Base-by-base conservation (phyloP, 208 protist genomes). In the Acanthamoeba lenticulata region DNA sequence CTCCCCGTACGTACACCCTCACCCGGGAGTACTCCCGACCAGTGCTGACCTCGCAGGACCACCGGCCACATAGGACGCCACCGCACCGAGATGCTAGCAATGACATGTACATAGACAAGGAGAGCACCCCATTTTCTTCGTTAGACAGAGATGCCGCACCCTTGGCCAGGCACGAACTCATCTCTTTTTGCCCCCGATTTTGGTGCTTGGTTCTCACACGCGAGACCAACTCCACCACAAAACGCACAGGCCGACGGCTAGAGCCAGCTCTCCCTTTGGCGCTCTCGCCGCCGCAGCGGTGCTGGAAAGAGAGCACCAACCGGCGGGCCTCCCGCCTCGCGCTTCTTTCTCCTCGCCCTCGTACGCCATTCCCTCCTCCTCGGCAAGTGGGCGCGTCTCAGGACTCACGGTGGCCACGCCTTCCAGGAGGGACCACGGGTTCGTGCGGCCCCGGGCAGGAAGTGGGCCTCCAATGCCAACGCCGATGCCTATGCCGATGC, bases 91-190 rank as follows among this genome's bases (percentile, higher is more conserved):
- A 79, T 17, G 36, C 13, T 19, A 79, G 44, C 67, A 79, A 79
- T 17, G 38, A 29, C 36, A 79, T 79, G 67, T 79, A 79, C 67
- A 79, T 79, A 79, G 67, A 79, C 36, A 79, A 45, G 44, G 67
- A 79, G 67, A 79, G 67, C 67, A 44, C 67, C 13, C 38, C 67
- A 44, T 79, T 79, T 79, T 45, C 27, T 44, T 44, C 67, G 1
- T n/a, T 79, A 5, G 67, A 79, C 36, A 42, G 67, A 36, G 36
- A 79, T 38, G 9, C 19, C 36, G 2, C 32, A 6, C 32, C 36
- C 19, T 9, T 45, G 36, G 17, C 32, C 5, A 45, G 36, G 67
- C 44, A 32, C 67, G 36, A 27, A 36, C 36, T 17, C n/a, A 6
- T 19, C 60, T 15, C n/a, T 67, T 4, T 2, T 29, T 29, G n/a